A percentile compares a stretch with the other conserved stretches of the same genome.
phyloP scores from a whole-genome alignment of 192 early-diverging fungal species.

The Lobosporangium transversale region DNA sequence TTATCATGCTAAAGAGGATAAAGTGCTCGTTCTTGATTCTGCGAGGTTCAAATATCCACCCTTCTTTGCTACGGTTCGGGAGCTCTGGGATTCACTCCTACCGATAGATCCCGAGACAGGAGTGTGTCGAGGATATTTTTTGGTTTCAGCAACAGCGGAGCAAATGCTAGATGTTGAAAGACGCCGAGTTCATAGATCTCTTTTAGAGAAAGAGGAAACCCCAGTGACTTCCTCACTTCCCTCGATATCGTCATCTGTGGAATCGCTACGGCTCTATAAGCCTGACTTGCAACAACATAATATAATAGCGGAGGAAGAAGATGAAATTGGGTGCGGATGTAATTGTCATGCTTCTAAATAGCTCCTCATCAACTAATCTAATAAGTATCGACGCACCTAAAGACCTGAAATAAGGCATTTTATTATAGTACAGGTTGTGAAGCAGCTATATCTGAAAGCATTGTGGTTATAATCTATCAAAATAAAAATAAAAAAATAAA shows the following conservation, averaged over 20 bases:
- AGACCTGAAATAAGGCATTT: too few species aligned
- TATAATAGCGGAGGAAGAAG: too few species aligned
- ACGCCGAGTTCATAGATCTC: not conserved
- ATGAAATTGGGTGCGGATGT: too few species aligned
- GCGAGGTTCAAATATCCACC: constrained; percentile 92
- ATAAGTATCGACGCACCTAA: too few species aligned
- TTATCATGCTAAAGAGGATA: constrained; percentile 74
- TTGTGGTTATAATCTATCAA: too few species aligned
- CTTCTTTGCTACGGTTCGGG: constrained; percentile 78
- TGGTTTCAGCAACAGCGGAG: constrained; percentile 63
- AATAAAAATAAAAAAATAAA: too few species aligned
- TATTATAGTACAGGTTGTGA: too few species aligned
- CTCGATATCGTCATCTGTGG: constrained; percentile 1
- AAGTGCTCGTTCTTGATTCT: constrained; percentile 86
- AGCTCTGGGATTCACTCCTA: constrained; percentile 83
- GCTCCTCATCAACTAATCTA: too few species aligned
- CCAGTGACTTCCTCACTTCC: not conserved
- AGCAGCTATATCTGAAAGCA: too few species aligned
- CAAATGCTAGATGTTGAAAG: constrained; percentile 20
- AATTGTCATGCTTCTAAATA: too few species aligned
- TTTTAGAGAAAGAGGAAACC: not conserved
- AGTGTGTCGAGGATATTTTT: constrained; percentile 86
- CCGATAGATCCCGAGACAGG: constrained; percentile 85
- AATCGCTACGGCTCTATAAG: not conserved
- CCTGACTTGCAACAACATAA: too few species aligned